Conservation (phyloP, 805 yeast species). For the Nakazawaea anatomiae region DNA sequence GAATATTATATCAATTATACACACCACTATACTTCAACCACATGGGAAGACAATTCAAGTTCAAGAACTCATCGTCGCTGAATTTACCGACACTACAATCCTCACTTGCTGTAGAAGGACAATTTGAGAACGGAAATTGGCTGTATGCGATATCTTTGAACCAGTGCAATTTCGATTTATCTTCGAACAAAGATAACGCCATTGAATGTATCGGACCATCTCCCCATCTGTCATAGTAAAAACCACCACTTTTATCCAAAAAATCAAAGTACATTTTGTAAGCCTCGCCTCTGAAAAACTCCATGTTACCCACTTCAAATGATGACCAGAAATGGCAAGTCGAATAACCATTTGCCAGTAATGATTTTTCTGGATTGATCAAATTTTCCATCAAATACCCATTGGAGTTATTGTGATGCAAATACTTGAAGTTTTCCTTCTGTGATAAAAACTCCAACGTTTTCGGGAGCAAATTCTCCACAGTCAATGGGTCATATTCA, state of each 20-base stretch:
- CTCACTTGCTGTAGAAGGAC: conserved; percentile 29
- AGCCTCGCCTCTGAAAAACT: conserved; percentile 67
- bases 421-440: conserved; percentile 47
- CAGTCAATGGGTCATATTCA: conserved; percentile 59
- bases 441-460: conserved; percentile 51
- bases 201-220: conserved; percentile 51
- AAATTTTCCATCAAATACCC: conserved; percentile 66
- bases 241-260: conserved; percentile 70
- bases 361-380: conserved; percentile 48
- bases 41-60: conserved; percentile 7
- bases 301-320: conserved; percentile 74
- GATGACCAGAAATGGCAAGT: conserved; percentile 87
- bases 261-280: conserved; percentile 62
- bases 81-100: neutral
- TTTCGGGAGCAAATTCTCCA: conserved; percentile 71
- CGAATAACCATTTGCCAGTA: conserved; percentile 53
- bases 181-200: conserved; percentile 43
- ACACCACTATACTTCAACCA: conserved; percentile 1
- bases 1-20: neutral
- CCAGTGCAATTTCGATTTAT: conserved; percentile 41
- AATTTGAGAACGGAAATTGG: conserved; percentile 42
- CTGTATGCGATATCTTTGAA: conserved; percentile 47
- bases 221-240: conserved; percentile 71
- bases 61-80: conserved; percentile 4
- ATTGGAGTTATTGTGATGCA: conserved; percentile 58